Evolutionary conservation across 2,329 filamentous ascomycete genomes (phyloP).

Genomic region (Parascedosporium putredinis): DNA sequence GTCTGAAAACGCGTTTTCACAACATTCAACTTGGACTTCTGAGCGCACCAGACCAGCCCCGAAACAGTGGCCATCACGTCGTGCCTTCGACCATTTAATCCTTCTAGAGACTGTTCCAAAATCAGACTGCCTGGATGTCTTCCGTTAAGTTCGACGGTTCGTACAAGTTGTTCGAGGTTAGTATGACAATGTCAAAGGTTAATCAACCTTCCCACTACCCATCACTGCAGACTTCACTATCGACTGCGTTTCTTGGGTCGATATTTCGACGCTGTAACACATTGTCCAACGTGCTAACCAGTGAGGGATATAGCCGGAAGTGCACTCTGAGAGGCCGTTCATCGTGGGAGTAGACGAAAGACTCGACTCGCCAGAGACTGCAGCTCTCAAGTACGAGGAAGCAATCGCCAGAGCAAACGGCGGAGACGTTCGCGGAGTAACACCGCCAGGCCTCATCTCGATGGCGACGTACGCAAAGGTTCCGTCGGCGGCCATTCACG

Average conservation of each 20-base stretch:
- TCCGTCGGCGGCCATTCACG: slow-evolving; percentile 66
- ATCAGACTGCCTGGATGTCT: slow-evolving; percentile 45
- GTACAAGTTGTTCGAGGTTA: slow-evolving; percentile 51
- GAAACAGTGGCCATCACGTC: slow-evolving; percentile 25
- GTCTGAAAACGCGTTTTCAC: slow-evolving; percentile 17
- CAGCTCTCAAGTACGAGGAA: slow-evolving; percentile 47
- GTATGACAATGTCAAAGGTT: slow-evolving; percentile 20
- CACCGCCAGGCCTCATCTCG: slow-evolving; percentile 30
- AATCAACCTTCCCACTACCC: background rate
- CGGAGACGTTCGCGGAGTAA: slow-evolving; percentile 45
- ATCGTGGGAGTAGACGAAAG: slow-evolving; percentile 45
- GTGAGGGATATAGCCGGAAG: slow-evolving; percentile 32
- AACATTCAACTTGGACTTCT: background rate
- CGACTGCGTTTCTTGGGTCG: background rate
- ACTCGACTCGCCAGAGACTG: slow-evolving; percentile 46
- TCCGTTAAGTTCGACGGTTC: slow-evolving; percentile 41
- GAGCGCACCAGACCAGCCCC: slow-evolving; percentile 24
- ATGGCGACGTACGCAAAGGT: slow-evolving; percentile 61
- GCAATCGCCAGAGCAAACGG: slow-evolving; percentile 41
- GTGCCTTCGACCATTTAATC: slow-evolving; percentile 13
- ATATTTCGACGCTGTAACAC: slow-evolving; percentile 1
- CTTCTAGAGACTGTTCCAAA: slow-evolving; percentile 17
- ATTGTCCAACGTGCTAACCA: slow-evolving; percentile 9
- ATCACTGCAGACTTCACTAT: background rate
- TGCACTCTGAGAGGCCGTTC: slow-evolving; percentile 43